Percentiles rank a stretch among this genome's conserved stretches.
Conservation (phyloP, 768 basidiomycete species). For the Boletus eberwhitei region DNA sequence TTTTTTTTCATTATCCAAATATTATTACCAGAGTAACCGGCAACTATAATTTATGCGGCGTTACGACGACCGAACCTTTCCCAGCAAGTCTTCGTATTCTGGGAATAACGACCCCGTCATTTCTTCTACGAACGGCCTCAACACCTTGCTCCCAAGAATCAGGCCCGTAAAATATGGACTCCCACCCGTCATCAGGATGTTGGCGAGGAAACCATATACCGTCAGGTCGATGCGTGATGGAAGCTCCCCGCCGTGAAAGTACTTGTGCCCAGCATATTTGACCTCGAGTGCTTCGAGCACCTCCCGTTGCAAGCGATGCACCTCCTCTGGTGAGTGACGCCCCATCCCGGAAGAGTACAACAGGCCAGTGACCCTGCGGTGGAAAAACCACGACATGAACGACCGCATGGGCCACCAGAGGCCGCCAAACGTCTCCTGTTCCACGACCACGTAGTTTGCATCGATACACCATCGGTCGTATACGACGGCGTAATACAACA, state of each 20-base stretch:
- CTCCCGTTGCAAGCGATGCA: constrained; percentile 29
- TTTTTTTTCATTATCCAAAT: background rate
- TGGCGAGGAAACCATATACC: constrained; percentile 32
- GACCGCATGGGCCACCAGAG: constrained; percentile 18
- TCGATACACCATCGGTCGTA: constrained; percentile 31
- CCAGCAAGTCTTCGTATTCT: constrained; percentile 23
- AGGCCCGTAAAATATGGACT: constrained; percentile 29
- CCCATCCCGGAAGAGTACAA: constrained; percentile 28
- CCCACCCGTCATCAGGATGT: constrained; percentile 15
- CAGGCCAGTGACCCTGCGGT: constrained; percentile 13
- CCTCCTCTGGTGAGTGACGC: constrained; percentile 33
- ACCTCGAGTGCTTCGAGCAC: constrained; percentile 29
- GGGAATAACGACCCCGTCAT: constrained; percentile 29
- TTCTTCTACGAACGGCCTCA: constrained; percentile 19
- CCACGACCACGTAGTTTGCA: constrained; percentile 21
- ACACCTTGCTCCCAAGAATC: constrained; percentile 17
- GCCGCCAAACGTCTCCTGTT: constrained; percentile 13
- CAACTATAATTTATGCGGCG: background rate
- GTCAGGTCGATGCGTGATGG: constrained; percentile 31
- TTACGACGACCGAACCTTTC: constrained; percentile 1
- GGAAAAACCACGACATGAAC: constrained; percentile 23
- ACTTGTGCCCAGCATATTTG: constrained; percentile 23
- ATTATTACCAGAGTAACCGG: background rate
- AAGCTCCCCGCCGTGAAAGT: constrained; percentile 24
- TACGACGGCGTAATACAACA: constrained; percentile 28